A percentile compares a stretch with the other conserved stretches of the same genome.
Evolutionary conservation across 768 basidiomycete species (phyloP).

Genomic region (Termitomyces eurrhizus): DNA sequence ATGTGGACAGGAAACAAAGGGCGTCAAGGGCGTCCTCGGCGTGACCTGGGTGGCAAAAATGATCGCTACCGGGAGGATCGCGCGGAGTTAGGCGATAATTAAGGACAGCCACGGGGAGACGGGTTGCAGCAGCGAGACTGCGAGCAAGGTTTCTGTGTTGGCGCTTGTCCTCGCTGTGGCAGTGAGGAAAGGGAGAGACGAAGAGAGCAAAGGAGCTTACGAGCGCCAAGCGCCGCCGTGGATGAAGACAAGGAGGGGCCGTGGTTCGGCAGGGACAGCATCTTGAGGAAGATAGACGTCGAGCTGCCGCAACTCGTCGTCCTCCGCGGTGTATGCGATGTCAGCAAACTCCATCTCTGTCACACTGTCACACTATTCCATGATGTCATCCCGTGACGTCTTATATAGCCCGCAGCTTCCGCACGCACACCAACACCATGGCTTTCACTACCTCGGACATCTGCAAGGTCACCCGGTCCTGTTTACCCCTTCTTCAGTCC

Average conservation of each 20-base stretch:
- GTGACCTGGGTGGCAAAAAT: slow-evolving; percentile 67
- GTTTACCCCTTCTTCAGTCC: neutral
- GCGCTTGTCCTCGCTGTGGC: slow-evolving; percentile 66
- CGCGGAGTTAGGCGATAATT: slow-evolving; percentile 72
- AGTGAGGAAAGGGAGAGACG: neutral
- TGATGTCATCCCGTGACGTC: slow-evolving; percentile 13
- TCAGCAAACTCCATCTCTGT: slow-evolving; percentile 25
- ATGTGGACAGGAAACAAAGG: slow-evolving; percentile 52
- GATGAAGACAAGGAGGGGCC: slow-evolving; percentile 56
- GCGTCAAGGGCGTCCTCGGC: slow-evolving; percentile 61
- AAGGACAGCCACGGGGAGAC: slow-evolving; percentile 60
- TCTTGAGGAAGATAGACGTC: slow-evolving; percentile 46
- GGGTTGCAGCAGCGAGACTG: slow-evolving; percentile 44
- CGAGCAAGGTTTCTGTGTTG: slow-evolving; percentile 53
- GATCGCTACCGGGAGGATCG: slow-evolving; percentile 28
- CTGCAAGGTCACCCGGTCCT: slow-evolving; percentile 55
- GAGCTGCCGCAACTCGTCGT: slow-evolving; percentile 41
- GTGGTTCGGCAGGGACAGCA: neutral
- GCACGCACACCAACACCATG: slow-evolving; percentile 35
- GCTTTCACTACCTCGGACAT: slow-evolving; percentile 71
- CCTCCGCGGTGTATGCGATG: slow-evolving; percentile 34
- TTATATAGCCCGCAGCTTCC: neutral
- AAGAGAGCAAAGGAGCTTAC: slow-evolving; percentile 36
- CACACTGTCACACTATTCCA: slow-evolving; percentile 3
- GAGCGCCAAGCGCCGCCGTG: slow-evolving; percentile 85